Conservation (phyloP, 1,139 yeast genomes). For the Geotrichum carabidarum region DNA sequence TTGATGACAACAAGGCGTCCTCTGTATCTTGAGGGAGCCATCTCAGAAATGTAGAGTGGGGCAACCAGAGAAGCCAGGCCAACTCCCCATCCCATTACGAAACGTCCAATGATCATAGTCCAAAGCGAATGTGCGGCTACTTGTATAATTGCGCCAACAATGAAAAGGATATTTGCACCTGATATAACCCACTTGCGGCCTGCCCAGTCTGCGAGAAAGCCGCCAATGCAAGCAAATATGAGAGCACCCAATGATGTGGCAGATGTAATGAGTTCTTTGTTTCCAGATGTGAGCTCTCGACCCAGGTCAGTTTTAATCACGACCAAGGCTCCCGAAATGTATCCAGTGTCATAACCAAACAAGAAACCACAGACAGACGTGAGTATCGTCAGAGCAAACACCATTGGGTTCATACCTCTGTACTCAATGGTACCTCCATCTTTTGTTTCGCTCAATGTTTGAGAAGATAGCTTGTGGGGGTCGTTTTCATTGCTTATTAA, state of each 20-base stretch:
- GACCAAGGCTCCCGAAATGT: conserved; percentile 89
- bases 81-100: conserved; percentile 91
- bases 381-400: conserved; percentile 64
- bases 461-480: too few species aligned
- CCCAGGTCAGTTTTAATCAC: conserved; percentile 66
- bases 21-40: conserved; percentile 86
- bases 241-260: conserved; percentile 93
- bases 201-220: conserved; percentile 68
- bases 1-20: conserved; percentile 63
- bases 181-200: conserved; percentile 81
- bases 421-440: conserved; percentile 5
- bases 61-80: conserved; percentile 90
- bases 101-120: conserved; percentile 89
- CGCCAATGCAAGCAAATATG: conserved; percentile 70
- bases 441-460: background rate
- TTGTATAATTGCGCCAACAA: conserved; percentile 79
- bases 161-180: conserved; percentile 72
- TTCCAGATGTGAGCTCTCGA: conserved; percentile 54
- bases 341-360: conserved; percentile 97
- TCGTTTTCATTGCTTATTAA: too few species aligned
- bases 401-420: conserved; percentile 46
- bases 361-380: conserved; percentile 91
- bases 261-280: conserved; percentile 83
- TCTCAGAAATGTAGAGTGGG: conserved; percentile 83
- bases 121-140: conserved; percentile 74